Evolutionary conservation across 2,329 filamentous ascomycete species (phyloP), one percentile per base, ranked within the genome.

Genomic region (Monilinia fructicola): DNA sequence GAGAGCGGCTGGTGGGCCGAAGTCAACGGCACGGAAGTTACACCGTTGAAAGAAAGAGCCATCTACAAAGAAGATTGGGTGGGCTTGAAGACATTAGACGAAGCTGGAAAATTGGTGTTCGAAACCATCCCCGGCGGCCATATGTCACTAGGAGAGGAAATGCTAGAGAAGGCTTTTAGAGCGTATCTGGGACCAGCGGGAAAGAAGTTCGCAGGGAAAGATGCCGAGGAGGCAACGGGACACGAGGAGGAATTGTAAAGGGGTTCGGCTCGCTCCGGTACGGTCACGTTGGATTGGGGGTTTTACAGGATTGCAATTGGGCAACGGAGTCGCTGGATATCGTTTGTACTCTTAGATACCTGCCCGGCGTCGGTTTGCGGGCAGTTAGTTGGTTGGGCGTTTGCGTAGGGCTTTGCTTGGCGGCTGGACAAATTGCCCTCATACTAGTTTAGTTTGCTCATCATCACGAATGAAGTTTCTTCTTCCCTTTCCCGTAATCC

Each of bases 41-140:
- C 86, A 55, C 84, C 84, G 21, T 78, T 99, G 76, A 83, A 85
- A 71, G 85, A 93, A 63, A 83, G 91, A 67, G 77, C 78, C 38
- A 81, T 98, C 2, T 99, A 97, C 78, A 86, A 85, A 72, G 90
- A 98, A 79, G 94, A 99, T 80, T 99, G 95, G 95, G 80, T 99
- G 38, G 95, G 95, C 0, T 80, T 99, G 77, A 90, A 85, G 77
- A 79, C 81, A 73, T 80, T 99, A 74, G 93, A 97, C 79, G 80
- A 89, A 77, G 90, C 90, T 80, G 91, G 90, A 3, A 91, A 86
- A 1, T 79, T 99, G 73, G 84, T 88, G 66, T 97, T 97, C 78
- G 82, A 87, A 76, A 87, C 82, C 2, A 84, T 87, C 0, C 82
- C 87, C 5, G 95, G 94, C 0, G 85, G 86, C 31, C 95, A 99